Evolutionary conservation across 2,329 filamentous ascomycete species (phyloP).

Genomic region (Scopulariopsis brevicaulis): DNA sequence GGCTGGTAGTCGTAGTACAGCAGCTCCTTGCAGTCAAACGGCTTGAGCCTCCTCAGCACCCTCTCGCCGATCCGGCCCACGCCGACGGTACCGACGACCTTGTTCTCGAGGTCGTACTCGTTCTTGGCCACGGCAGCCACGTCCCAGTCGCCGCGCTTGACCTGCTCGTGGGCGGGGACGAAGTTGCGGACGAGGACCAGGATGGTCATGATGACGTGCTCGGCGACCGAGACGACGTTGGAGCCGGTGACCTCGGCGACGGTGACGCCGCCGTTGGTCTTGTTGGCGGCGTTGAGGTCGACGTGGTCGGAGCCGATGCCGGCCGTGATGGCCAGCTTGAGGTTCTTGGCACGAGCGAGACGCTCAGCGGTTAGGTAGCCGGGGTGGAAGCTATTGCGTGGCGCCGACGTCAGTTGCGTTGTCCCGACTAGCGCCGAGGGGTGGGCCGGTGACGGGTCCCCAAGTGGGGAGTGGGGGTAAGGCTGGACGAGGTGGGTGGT

Average conservation of each 20-base stretch:
- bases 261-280: conserved; percentile 93
- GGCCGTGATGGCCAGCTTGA: conserved; percentile 93
- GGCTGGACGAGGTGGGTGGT: background rate
- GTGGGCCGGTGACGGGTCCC: too few relatives aligned
- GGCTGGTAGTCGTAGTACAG: conserved; percentile 99
- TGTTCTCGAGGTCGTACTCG: conserved; percentile 94
- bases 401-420: background rate
- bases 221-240: conserved; percentile 96
- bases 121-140: conserved; percentile 95
- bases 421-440: background rate
- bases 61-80: conserved; percentile 97
- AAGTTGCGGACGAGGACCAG: conserved; percentile 95
- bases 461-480: background rate
- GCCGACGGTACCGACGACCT: conserved; percentile 95
- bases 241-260: conserved; percentile 96
- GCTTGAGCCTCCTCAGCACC: conserved; percentile 88
- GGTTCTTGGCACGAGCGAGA: conserved; percentile 95
- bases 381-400: conserved; percentile 69
- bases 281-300: conserved; percentile 93
- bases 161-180: conserved; percentile 91
- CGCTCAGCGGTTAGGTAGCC: conserved; percentile 96
- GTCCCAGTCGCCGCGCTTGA: conserved; percentile 83
- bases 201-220: conserved; percentile 99
- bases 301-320: conserved; percentile 98
- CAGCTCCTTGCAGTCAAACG: conserved; percentile 99